Evolutionary conservation across 305 asterid genomes (phyloP).

Genomic region (Fraxinus nigra): DNA sequence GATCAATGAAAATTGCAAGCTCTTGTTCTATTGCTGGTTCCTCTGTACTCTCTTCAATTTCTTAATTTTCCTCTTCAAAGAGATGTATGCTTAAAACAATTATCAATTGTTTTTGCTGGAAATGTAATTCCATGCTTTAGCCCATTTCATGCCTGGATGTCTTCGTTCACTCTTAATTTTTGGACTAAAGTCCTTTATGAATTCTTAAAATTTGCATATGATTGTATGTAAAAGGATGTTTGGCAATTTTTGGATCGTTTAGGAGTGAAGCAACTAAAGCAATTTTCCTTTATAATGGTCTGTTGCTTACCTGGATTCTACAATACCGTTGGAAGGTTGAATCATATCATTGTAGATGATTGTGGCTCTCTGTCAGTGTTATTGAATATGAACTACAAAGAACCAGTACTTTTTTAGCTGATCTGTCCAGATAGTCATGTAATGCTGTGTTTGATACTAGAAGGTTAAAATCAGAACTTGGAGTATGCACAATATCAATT

Average conservation of each 20-base stretch:
- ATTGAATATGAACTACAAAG: neutral
- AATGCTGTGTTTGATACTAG: neutral
- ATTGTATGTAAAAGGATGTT: neutral
- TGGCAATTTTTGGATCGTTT: neutral
- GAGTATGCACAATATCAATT: neutral
- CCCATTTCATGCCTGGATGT: neutral
- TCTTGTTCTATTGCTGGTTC: too few relatives aligned
- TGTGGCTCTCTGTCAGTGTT: neutral
- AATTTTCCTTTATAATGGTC: neutral
- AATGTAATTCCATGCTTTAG: too few relatives aligned
- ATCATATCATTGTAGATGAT: neutral
- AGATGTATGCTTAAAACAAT: too few relatives aligned
- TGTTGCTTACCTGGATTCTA: neutral
- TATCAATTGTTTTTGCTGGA: too few relatives aligned
- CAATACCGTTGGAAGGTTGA: neutral
- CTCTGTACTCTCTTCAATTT: too few relatives aligned
- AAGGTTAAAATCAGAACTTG: neutral
- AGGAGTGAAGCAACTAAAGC: neutral
- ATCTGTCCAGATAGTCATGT: neutral
- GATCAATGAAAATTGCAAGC: too few relatives aligned
- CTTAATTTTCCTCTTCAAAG: too few relatives aligned
- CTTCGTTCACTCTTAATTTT: neutral
- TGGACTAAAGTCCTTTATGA: neutral
- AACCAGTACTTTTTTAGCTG: neutral
- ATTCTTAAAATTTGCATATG: neutral